Evolutionary conservation across 371 early-diverging fungal genomes (phyloP), one percentile per base, ranked within the genome.

Genomic region (Lichtheimia ornata): DNA sequence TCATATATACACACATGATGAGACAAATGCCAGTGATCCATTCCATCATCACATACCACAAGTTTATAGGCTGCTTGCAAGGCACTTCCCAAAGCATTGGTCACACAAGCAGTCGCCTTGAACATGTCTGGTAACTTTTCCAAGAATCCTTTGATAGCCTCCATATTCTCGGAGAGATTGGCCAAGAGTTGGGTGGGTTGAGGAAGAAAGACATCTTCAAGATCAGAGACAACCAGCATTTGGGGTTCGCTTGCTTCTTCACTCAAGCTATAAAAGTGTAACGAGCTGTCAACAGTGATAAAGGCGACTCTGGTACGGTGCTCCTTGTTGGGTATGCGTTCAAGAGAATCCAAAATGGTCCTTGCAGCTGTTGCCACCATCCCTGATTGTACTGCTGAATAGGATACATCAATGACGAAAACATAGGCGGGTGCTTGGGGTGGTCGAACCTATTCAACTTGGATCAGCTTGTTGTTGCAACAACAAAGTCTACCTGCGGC

Each of bases 321-420:
- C 63, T 97, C 96, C 4, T 82, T 77, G 68, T 98, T 93, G 56
- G 97, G 97, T 49, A 98, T 84, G 43, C 81, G 71, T 63, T 97
- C 95, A 45, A 97, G 73, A 5, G 93, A 82, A 24, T 91, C 91
- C 63, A 91, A 66, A 62, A 97, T 91, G 12, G 94, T 87, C 49
- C 88, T 84, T 9, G 93, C 90, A 5, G 92, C 94, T 3, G 84
- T 84, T 5, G 86, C 87, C 1, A 91, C 70, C 79, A 86, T 85
- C 11, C 88, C 83, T 4, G 90, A 86, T 73, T 93, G 92, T 12
- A 96, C 85, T 12, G 97, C 88, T 12, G 91, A 82, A 64, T 87
- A 91, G 2, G 95, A 93, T 0, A 97, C 96, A 73, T 97, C 98
- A 50, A 97, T 91, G 18, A 97, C 81, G 73, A 97, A 97, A 51